Evolutionary conservation across 306 rosid genomes (phyloP).

Genomic region (Myrica gale): DNA sequence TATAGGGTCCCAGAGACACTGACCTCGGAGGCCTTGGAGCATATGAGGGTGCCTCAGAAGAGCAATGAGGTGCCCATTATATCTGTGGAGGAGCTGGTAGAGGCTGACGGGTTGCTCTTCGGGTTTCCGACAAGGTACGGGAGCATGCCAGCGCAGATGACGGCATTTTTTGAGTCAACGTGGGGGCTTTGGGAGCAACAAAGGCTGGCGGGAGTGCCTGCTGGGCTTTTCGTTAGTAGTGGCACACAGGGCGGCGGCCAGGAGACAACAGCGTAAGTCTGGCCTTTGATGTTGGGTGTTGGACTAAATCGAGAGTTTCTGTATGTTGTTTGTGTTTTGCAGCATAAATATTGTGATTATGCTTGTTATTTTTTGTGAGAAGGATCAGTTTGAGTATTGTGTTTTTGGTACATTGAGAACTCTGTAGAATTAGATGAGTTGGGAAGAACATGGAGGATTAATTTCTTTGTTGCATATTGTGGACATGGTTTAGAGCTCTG

Average conservation of each 20-base stretch:
- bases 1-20: conserved; percentile 67
- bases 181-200: conserved; percentile 59
- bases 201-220: conserved; percentile 72
- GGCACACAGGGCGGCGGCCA: conserved; percentile 93
- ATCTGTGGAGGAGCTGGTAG: conserved; percentile 51
- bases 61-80: conserved; percentile 47
- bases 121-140: conserved; percentile 85
- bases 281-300: conserved; percentile 1
- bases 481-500: too few species aligned
- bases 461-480: too few species aligned
- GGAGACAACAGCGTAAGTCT: conserved; percentile 74
- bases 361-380: neutral
- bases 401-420: neutral
- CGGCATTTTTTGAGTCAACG: conserved; percentile 61
- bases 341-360: neutral
- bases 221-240: conserved; percentile 72
- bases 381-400: neutral
- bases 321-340: neutral
- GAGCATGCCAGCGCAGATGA: conserved; percentile 76
- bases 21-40: conserved; percentile 44
- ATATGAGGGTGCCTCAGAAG: conserved; percentile 65
- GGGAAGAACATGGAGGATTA: neutral
- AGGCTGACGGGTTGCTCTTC: conserved; percentile 72
- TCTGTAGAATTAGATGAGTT: neutral
- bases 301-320: neutral